Conservation (phyloP, 202 grass and related monocot genomes). For the Setaria viridis region DNA sequence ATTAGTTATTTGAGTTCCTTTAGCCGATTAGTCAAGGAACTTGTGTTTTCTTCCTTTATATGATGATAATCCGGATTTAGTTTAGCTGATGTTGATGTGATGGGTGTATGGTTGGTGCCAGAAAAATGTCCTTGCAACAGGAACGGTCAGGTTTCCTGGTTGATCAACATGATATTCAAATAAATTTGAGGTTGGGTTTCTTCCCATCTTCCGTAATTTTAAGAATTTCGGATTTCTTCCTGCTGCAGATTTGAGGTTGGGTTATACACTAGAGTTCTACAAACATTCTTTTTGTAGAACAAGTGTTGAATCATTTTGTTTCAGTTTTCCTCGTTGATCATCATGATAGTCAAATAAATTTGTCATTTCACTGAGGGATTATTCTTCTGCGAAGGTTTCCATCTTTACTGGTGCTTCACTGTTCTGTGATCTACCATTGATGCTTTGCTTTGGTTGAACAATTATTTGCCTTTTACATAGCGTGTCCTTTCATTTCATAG, state of each 20-base stretch:
- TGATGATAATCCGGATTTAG: background rate
- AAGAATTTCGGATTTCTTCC: background rate
- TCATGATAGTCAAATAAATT: background rate
- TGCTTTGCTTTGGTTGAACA: slow-evolving; percentile 4
- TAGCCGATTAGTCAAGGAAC: background rate
- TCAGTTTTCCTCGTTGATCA: background rate
- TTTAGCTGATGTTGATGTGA: slow-evolving; percentile 18
- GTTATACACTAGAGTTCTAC: no score
- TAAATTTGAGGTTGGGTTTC: no score
- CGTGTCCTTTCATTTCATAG: background rate
- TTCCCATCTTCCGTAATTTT: no score
- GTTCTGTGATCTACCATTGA: background rate
- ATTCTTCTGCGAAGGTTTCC: background rate
- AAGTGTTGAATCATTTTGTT: background rate
- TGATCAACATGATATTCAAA: no score
- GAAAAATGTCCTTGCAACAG: background rate
- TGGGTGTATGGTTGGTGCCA: slow-evolving; percentile 19
- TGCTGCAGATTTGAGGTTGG: background rate
- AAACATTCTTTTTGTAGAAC: no score
- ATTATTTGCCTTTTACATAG: background rate
- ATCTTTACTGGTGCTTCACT: background rate
- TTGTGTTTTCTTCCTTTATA: background rate
- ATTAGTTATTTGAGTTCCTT: slow-evolving; percentile 26
- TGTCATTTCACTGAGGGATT: background rate
- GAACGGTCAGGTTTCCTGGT: background rate